Evolutionary conservation across 2,329 filamentous ascomycete species (phyloP).

Genomic region (Penicillium freii): DNA sequence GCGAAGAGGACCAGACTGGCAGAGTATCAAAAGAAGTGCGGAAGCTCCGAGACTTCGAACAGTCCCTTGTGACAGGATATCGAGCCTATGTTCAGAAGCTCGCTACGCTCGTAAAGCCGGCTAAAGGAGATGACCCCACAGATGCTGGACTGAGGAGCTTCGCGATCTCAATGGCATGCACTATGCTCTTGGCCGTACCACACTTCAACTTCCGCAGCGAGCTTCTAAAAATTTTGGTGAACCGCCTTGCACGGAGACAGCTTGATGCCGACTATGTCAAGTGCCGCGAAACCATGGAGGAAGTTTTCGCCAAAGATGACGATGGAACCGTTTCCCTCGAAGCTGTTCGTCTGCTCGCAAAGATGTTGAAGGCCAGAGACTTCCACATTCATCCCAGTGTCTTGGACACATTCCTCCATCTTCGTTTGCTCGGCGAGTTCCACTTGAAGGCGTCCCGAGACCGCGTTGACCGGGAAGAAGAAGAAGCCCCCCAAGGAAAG

Average conservation of each 20-base stretch:
- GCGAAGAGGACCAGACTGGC: slow-evolving; percentile 69
- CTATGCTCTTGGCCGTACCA: slow-evolving; percentile 74
- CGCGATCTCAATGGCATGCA: slow-evolving; percentile 82
- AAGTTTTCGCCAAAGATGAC: slow-evolving; percentile 80
- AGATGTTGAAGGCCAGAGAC: slow-evolving; percentile 90
- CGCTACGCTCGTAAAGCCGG: slow-evolving; percentile 62
- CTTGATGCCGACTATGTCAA: slow-evolving; percentile 74
- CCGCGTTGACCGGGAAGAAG: slow-evolving; percentile 62
- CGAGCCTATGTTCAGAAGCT: slow-evolving; percentile 79
- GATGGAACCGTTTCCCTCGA: slow-evolving; percentile 87
- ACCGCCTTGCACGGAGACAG: slow-evolving; percentile 71
- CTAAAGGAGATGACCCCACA: slow-evolving; percentile 37
- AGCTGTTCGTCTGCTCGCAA: slow-evolving; percentile 76
- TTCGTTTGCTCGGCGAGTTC: slow-evolving; percentile 86
- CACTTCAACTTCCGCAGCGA: slow-evolving; percentile 97
- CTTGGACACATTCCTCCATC: slow-evolving; percentile 84
- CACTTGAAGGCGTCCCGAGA: slow-evolving; percentile 78
- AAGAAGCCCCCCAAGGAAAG: slow-evolving; percentile 49
- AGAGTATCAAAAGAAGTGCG: slow-evolving; percentile 92
- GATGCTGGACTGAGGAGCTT: slow-evolving; percentile 61
- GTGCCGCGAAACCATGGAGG: slow-evolving; percentile 75
- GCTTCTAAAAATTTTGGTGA: slow-evolving; percentile 79
- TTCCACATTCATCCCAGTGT: slow-evolving; percentile 82
- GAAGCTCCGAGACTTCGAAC: slow-evolving; percentile 78
- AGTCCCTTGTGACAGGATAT: slow-evolving; percentile 80